Conservation (phyloP, 768 basidiomycete species). For the Galerina sulciceps region DNA sequence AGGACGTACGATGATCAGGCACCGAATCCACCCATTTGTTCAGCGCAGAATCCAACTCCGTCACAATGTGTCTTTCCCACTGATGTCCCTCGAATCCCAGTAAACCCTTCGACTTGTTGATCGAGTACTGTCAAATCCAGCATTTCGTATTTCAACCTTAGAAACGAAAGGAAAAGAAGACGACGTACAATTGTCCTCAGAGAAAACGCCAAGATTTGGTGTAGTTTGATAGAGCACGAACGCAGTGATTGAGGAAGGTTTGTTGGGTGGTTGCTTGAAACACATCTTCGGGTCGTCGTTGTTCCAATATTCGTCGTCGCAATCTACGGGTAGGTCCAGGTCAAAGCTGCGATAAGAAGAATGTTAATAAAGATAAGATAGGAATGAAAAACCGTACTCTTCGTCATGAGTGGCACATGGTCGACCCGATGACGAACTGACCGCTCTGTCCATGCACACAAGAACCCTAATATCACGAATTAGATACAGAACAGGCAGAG, state of each 20-base stretch:
- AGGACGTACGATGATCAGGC: constrained; percentile 57
- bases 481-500: not conserved
- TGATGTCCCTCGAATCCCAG: constrained; percentile 63
- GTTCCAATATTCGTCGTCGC: constrained; percentile 80
- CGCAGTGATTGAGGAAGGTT: constrained; percentile 58
- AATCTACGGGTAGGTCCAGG: constrained; percentile 65
- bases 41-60: constrained; percentile 71
- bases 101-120: constrained; percentile 71
- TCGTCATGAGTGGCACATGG: constrained; percentile 82
- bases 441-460: constrained; percentile 53
- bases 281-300: constrained; percentile 56
- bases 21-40: constrained; percentile 75
- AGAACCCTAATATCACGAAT: constrained; percentile 47
- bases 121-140: constrained; percentile 66
- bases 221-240: constrained; percentile 64
- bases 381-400: constrained; percentile 48
- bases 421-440: constrained; percentile 64
- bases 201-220: constrained; percentile 65
- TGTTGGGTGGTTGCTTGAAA: constrained; percentile 72
- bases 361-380: not conserved
- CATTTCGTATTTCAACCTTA: not conserved
- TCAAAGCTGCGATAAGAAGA: constrained; percentile 58
- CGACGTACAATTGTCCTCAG: constrained; percentile 64
- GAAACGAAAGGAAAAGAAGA: not conserved
- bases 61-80: constrained; percentile 74